phyloP scores from a whole-genome alignment of 2,329 filamentous ascomycete species.

The Lasiodiplodia sp. region DNA sequence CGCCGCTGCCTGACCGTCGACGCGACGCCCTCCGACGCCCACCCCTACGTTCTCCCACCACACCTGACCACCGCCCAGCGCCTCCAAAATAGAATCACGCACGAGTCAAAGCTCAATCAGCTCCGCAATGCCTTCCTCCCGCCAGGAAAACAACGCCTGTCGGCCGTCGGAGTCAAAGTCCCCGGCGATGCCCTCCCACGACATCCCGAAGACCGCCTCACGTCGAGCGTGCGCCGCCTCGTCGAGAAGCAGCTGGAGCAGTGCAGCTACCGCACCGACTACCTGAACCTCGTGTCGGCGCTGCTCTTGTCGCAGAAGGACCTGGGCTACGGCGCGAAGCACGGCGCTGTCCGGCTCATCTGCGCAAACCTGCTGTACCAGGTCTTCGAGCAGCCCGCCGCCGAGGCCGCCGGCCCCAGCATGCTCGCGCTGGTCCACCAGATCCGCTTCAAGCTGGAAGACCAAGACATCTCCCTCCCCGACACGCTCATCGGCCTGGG shows the following conservation, averaged over 20 bases:
- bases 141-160: not conserved
- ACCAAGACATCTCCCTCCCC: not conserved
- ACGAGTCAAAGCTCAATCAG: not conserved
- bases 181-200: not conserved
- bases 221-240: too few relatives aligned
- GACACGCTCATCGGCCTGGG: not conserved
- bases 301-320: not conserved
- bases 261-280: slow-evolving; percentile 8
- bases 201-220: not conserved
- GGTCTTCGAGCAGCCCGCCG: too few relatives aligned
- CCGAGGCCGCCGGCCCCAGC: not conserved
- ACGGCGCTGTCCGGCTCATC: not conserved
- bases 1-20: not conserved
- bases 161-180: too few relatives aligned
- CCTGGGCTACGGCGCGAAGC: not conserved
- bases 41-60: not conserved
- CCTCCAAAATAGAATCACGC: not conserved
- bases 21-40: not conserved
- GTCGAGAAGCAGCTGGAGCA: not conserved
- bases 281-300: not conserved
- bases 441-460: slow-evolving; percentile 23
- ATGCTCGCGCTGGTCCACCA: slow-evolving; percentile 5
- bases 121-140: not conserved
- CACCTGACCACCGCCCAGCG: not conserved
- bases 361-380: not conserved